Percentiles rank a stretch among this genome's conserved stretches.
Conservation (phyloP, 768 basidiomycete species). For the Russula ochroleuca region DNA sequence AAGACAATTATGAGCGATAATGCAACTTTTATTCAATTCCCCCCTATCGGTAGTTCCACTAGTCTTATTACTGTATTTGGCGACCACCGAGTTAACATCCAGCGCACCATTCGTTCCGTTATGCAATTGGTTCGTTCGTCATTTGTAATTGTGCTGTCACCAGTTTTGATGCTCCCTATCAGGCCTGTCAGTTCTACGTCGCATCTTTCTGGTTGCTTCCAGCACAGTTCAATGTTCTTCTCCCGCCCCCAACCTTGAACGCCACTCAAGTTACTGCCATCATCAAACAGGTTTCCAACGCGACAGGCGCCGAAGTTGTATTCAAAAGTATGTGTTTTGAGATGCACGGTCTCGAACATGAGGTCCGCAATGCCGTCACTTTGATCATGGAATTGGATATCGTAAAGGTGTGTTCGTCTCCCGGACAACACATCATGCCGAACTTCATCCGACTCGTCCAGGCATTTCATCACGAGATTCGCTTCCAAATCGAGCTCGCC, state of each 20-base stretch:
- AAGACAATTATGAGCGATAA: slow-evolving; percentile 94
- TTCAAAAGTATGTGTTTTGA: slow-evolving; percentile 98
- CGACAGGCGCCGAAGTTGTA: slow-evolving; percentile 89
- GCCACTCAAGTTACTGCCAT: slow-evolving; percentile 77
- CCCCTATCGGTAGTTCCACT: slow-evolving; percentile 86
- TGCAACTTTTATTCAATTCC: slow-evolving; percentile 92
- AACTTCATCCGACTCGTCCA: slow-evolving; percentile 32
- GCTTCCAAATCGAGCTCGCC: slow-evolving; percentile 95
- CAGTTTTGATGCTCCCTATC: slow-evolving; percentile 29
- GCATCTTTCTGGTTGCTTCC: slow-evolving; percentile 98
- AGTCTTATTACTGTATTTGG: slow-evolving; percentile 93
- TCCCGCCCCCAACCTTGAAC: slow-evolving; percentile 78
- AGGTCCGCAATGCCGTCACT: slow-evolving; percentile 79
- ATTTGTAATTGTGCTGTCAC: background rate
- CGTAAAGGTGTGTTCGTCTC: slow-evolving; percentile 60
- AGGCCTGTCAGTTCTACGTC: slow-evolving; percentile 95
- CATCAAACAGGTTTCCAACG: slow-evolving; percentile 79
- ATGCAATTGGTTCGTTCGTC: slow-evolving; percentile 79
- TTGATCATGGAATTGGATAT: slow-evolving; percentile 90
- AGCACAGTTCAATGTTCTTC: slow-evolving; percentile 85
- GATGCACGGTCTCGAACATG: slow-evolving; percentile 89
- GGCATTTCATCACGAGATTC: slow-evolving; percentile 95
- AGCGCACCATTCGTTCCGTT: slow-evolving; percentile 86
- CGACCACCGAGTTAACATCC: slow-evolving; percentile 90
- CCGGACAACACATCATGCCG: background rate